Conservation (phyloP, 352 stramenopile species). For the Phytopythium oedochilum region DNA sequence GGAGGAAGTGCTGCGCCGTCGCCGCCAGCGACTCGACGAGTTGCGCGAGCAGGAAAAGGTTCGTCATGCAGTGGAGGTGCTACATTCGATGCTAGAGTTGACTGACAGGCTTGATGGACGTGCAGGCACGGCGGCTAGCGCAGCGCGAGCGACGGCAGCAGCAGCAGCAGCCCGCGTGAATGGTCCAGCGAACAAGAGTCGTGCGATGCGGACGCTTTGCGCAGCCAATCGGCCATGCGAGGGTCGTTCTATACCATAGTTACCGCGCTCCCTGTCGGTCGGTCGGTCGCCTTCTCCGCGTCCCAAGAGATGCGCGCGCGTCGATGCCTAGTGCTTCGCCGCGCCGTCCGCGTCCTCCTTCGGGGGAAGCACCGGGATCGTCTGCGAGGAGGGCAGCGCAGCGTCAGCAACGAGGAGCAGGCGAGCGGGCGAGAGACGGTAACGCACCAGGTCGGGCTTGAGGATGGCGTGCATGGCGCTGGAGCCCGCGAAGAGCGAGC, state of each 20-base stretch:
- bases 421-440: not conserved
- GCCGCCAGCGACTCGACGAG: conserved; percentile 57
- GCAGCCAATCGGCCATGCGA: not conserved
- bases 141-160: conserved; percentile 45
- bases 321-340: not conserved
- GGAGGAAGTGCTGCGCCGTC: conserved; percentile 61
- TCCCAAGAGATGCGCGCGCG: not conserved
- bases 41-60: conserved; percentile 73
- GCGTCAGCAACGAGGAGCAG: not conserved
- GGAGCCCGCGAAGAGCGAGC: conserved; percentile 79
- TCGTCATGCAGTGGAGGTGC: not conserved
- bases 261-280: not conserved
- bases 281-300: not conserved
- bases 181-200: not conserved
- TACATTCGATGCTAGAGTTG: not conserved
- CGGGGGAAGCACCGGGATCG: conserved; percentile 34
- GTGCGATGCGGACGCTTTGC: not conserved
- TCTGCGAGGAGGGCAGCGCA: conserved; percentile 17
- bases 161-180: conserved; percentile 7
- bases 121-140: conserved; percentile 43
- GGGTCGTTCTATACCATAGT: not conserved
- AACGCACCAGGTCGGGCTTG: conserved; percentile 72
- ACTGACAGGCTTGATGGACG: not conserved
- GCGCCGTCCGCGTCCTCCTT: not conserved
- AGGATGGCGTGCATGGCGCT: conserved; percentile 81